Percentiles rank a stretch among this genome's conserved stretches.
Conservation (phyloP, 306 rosid genomes). For the Pterocarpus macrocarpus region DNA sequence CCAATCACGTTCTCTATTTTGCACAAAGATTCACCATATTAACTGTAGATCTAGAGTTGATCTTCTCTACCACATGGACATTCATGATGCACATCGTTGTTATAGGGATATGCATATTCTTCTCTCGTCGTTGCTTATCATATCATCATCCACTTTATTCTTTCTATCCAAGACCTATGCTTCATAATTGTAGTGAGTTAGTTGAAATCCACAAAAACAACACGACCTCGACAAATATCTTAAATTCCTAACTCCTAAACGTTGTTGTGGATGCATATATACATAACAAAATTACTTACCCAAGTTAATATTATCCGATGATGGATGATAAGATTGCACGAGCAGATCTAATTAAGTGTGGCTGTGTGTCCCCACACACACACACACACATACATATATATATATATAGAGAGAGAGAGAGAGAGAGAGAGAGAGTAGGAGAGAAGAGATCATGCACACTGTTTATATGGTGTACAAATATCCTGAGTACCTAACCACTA, state of each 20-base stretch:
- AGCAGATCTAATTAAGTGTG: slow-evolving; percentile 3
- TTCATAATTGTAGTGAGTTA: slow-evolving; percentile 20
- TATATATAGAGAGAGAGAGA: neutral
- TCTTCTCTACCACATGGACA: slow-evolving; percentile 58
- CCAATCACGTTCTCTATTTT: slow-evolving; percentile 49
- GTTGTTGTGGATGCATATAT: slow-evolving; percentile 35
- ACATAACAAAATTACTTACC: slow-evolving; percentile 32
- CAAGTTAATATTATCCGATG: slow-evolving; percentile 2
- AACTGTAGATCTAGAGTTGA: slow-evolving; percentile 55
- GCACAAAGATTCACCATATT: slow-evolving; percentile 48
- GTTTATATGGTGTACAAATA: slow-evolving; percentile 2
- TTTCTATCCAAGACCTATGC: neutral
- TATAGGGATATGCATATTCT: slow-evolving; percentile 56
- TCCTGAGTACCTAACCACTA: slow-evolving; percentile 26
- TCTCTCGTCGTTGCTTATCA: slow-evolving; percentile 48
- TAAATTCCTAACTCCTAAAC: slow-evolving; percentile 49
- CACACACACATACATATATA: neutral
- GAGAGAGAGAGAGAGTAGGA: neutral
- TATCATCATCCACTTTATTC: slow-evolving; percentile 4
- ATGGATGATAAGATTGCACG: slow-evolving; percentile 12
- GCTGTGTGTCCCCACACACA: neutral
- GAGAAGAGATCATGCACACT: slow-evolving; percentile 5
- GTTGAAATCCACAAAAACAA: slow-evolving; percentile 56
- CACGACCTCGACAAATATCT: slow-evolving; percentile 67
- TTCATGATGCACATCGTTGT: slow-evolving; percentile 60